These are phyloP conservation scores for Suillus subluteus DNA, from an alignment of 768 basidiomycete genomes.

Conservation along the genomic window DNA sequence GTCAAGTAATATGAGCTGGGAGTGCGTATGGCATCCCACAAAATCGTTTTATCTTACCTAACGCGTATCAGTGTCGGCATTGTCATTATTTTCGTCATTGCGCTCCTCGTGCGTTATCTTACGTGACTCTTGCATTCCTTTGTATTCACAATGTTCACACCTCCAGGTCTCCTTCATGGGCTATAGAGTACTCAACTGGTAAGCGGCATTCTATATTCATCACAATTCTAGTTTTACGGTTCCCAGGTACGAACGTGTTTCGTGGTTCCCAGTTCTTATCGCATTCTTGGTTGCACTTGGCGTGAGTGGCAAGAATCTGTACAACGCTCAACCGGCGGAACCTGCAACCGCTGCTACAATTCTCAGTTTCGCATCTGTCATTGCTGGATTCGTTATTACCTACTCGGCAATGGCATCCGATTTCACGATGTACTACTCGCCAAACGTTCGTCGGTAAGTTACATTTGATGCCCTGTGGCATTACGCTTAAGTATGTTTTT, in stretches of 20 bases:
- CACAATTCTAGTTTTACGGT: neutral
- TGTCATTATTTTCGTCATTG: slow-evolving; percentile 71
- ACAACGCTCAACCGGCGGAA: slow-evolving; percentile 44
- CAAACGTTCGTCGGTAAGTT: slow-evolving; percentile 58
- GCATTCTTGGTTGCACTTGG: slow-evolving; percentile 73
- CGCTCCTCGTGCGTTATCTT: slow-evolving; percentile 53
- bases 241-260: slow-evolving; percentile 67
- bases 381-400: slow-evolving; percentile 76
- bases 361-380: slow-evolving; percentile 66
- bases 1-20: slow-evolving; percentile 54
- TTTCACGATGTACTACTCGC: slow-evolving; percentile 72
- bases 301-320: slow-evolving; percentile 72
- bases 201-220: slow-evolving; percentile 10
- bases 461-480: neutral
- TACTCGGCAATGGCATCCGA: slow-evolving; percentile 68
- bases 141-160: slow-evolving; percentile 9
- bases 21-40: slow-evolving; percentile 35
- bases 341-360: slow-evolving; percentile 60
- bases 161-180: slow-evolving; percentile 67
- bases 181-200: slow-evolving; percentile 63
- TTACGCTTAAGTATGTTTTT: slow-evolving; percentile 13
- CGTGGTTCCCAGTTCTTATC: slow-evolving; percentile 81
- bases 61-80: slow-evolving; percentile 67
- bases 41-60: slow-evolving; percentile 14
- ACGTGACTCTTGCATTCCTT: slow-evolving; percentile 5